These are phyloP conservation scores for Spatholobus suberectus DNA, from an alignment of 306 rosid species.

Conservation along the genomic window DNA sequence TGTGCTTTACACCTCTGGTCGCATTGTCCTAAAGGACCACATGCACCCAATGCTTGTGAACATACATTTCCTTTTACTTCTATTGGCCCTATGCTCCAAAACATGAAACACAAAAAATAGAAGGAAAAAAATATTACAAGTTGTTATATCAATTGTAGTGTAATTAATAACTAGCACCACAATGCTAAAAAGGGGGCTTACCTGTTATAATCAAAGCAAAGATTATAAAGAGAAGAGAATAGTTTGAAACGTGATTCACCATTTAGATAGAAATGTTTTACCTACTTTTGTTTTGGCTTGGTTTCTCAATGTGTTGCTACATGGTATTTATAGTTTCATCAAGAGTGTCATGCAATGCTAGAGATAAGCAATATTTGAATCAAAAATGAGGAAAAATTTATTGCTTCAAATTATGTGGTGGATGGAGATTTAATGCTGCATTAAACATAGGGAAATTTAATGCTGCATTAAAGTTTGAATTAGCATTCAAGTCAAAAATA, in stretches of 20 bases:
- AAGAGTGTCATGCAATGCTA: not conserved
- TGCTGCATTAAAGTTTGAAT: no score
- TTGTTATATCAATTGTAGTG: not conserved
- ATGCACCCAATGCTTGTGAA: not conserved
- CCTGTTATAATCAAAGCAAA: not conserved
- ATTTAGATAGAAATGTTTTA: not conserved
- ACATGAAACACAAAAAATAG: not conserved
- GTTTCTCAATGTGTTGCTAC: not conserved
- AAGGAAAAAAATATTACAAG: not conserved
- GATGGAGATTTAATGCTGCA: no score
- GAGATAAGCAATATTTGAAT: no score
- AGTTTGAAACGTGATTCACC: not conserved
- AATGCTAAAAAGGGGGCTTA: not conserved
- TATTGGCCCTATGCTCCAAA: not conserved
- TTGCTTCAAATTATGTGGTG: no score
- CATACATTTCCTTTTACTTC: not conserved
- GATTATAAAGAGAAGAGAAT: not conserved
- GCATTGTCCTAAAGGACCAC: not conserved
- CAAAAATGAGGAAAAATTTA: no score
- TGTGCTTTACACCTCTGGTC: not conserved
- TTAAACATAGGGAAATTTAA: no score
- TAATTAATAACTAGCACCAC: not conserved
- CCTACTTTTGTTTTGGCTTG: not conserved
- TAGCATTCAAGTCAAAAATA: no score
- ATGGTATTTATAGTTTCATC: not conserved